These are phyloP conservation scores for Kokia cookei DNA, from an alignment of 441 rosid species.

Conservation along the genomic window DNA sequence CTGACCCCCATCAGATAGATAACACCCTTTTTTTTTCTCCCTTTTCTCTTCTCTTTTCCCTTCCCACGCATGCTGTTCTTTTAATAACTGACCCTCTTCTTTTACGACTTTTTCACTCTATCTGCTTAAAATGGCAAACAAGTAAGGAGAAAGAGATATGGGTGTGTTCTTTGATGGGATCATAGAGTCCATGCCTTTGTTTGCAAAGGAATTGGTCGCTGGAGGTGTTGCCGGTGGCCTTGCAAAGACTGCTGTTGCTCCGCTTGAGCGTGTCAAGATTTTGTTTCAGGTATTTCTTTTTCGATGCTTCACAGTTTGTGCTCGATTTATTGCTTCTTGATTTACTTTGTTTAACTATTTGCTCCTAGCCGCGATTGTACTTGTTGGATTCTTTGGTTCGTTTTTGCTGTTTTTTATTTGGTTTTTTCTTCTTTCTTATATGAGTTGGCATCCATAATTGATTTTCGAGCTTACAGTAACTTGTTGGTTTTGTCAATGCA, in stretches of 20 bases:
- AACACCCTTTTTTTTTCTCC: constrained; percentile 9
- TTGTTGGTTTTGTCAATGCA: background rate
- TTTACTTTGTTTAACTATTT: background rate
- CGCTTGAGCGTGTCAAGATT: constrained; percentile 92
- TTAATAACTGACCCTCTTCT: background rate
- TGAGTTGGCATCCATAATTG: background rate
- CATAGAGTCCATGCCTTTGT: constrained; percentile 67
- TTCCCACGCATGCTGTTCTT: background rate
- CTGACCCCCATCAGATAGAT: background rate
- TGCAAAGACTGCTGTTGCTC: constrained; percentile 87
- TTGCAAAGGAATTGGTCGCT: constrained; percentile 74
- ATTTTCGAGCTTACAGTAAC: background rate
- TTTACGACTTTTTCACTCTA: background rate
- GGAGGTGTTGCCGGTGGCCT: constrained; percentile 91
- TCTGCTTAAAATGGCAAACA: constrained; percentile 31
- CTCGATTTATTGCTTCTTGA: background rate
- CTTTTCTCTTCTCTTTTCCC: background rate
- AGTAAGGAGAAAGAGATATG: constrained; percentile 48
- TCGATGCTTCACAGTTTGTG: background rate
- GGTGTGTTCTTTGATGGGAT: constrained; percentile 36
- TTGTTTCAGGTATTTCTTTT: constrained; percentile 63
- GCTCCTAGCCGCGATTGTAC: background rate
- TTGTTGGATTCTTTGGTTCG: background rate
- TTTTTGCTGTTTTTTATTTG: background rate
- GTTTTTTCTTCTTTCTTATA: background rate